Conservation (phyloP, 2,329 filamentous ascomycete species). For the Alternaria panax region DNA sequence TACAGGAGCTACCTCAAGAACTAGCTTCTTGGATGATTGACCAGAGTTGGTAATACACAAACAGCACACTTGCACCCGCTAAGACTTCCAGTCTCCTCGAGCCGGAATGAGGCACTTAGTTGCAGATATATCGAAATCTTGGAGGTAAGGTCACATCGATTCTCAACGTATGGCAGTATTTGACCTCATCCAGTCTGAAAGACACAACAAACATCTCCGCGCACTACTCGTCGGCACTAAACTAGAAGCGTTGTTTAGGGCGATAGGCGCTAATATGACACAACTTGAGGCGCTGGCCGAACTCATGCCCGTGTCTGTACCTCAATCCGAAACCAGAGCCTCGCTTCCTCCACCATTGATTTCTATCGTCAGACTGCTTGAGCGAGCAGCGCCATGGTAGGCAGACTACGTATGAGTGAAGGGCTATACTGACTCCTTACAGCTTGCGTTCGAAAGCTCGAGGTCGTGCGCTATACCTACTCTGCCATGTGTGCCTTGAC, state of each 20-base stretch:
- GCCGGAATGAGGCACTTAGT: slow-evolving; percentile 46
- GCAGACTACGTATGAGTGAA: not conserved
- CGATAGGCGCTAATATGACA: slow-evolving; percentile 60
- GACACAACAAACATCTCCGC: slow-evolving; percentile 37
- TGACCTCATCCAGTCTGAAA: slow-evolving; percentile 18
- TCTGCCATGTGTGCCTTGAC: slow-evolving; percentile 44
- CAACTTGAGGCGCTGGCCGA: slow-evolving; percentile 7
- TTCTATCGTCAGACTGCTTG: slow-evolving; percentile 33
- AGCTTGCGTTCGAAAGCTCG: slow-evolving; percentile 34
- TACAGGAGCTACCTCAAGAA: slow-evolving; percentile 48
- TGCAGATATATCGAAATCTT: slow-evolving; percentile 46
- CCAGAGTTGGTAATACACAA: slow-evolving; percentile 32
- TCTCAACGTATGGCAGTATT: not conserved
- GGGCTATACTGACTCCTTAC: slow-evolving; percentile 10
- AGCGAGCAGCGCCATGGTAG: slow-evolving; percentile 36
- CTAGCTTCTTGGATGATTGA: slow-evolving; percentile 55
- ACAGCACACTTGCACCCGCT: slow-evolving; percentile 10
- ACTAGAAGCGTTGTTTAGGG: slow-evolving; percentile 63
- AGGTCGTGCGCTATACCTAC: slow-evolving; percentile 32
- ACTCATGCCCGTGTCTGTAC: slow-evolving; percentile 14
- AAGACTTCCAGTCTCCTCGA: slow-evolving; percentile 37
- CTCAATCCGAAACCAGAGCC: slow-evolving; percentile 15
- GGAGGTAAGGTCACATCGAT: slow-evolving; percentile 19
- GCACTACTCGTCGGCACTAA: slow-evolving; percentile 49
- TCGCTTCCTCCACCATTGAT: slow-evolving; percentile 32